phyloP scores from a whole-genome alignment of 768 basidiomycete genomes.

The Mycena kentingensis region DNA sequence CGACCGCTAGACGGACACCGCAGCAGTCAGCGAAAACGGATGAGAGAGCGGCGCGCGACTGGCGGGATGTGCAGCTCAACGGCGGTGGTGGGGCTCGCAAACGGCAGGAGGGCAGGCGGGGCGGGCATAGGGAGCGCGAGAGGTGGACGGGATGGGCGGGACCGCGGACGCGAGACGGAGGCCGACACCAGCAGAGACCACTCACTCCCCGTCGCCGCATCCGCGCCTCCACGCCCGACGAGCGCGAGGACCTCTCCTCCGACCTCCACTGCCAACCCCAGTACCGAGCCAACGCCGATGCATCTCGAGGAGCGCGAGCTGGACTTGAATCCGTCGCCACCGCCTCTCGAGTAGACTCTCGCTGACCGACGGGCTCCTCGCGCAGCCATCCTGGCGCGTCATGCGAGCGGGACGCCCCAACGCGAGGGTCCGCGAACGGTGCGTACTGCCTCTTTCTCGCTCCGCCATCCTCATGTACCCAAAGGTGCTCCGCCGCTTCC shows the following conservation, averaged over 20 bases:
- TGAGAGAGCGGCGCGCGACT: conserved; percentile 57
- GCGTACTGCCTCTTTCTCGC: too few relatives aligned
- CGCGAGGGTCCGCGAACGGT: too few relatives aligned
- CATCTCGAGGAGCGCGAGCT: conserved; percentile 51
- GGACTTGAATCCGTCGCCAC: conserved; percentile 53
- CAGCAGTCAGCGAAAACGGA: too few relatives aligned
- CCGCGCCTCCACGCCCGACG: too few relatives aligned
- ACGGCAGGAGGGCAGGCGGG: conserved; percentile 23
- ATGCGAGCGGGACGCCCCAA: conserved; percentile 47
- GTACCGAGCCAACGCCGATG: conserved; percentile 33
- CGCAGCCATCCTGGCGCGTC: conserved; percentile 70
- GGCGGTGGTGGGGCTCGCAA: conserved; percentile 37
- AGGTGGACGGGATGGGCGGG: too few relatives aligned
- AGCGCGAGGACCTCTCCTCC: too few relatives aligned
- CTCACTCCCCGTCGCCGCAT: too few relatives aligned
- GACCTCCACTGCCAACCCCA: conserved; percentile 31
- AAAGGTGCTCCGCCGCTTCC: too few relatives aligned
- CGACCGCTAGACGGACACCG: conserved; percentile 53
- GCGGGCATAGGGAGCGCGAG: conserved; percentile 14
- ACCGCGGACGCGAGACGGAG: too few relatives aligned
- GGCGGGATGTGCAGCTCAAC: conserved; percentile 69
- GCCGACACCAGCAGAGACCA: too few relatives aligned
- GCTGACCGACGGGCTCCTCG: conserved; percentile 72
- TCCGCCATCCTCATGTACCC: too few relatives aligned
- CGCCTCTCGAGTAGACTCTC: conserved; percentile 62